Evolutionary conservation across 202 grass and related monocot species (phyloP), one percentile per base, ranked within the genome.

Genomic region (Cymbopogon flexuosus): DNA sequence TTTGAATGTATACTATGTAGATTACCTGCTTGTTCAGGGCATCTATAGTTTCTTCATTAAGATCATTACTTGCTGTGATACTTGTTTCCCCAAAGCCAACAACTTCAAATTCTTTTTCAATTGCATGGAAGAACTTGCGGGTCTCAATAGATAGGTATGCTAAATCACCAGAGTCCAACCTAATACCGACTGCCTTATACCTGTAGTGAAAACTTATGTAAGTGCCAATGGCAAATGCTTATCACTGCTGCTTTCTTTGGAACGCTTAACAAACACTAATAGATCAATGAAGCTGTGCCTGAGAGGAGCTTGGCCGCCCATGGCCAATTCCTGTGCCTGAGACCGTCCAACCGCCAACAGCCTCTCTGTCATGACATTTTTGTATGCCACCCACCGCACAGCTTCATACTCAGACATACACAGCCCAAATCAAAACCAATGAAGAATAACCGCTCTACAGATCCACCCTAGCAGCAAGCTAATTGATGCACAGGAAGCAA

Each of bases 11-110:
- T 78, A 60, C 5, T 42, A 6, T 41, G 12, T 8, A 63, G 12
- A 30, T 84, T 87, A 97, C 95, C 95, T 97, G 92, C 77, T 97
- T 97, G 95, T 94, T 97, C 62, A 97, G 68, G 27, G 95, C 95
- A 91, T 97, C 95, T 69, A 97, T 94, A 64, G 95, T 97, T 97
- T 97, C 95, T 77, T 97, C 95, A 86, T 97, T 94, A 37, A 97
- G 84, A 67, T 97, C 94, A 82, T 97, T 97, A 83, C 94, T 97
- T 45, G 94, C 94, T 42, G 90, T 91, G 77, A 97, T 94, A 77
- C 65, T 85, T 56, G 87, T 97, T 83, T 89, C 79, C 41, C 81
- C 84, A 84, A 97, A 97, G 27, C 72, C 84, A 91, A 46, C 71
- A 41, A 97, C 43, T 22, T 42, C 79, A 89, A 97, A 97, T 84